Evolutionary conservation across 2,329 filamentous ascomycete species (phyloP).

Genomic region (Amesomyces nigricolor): DNA sequence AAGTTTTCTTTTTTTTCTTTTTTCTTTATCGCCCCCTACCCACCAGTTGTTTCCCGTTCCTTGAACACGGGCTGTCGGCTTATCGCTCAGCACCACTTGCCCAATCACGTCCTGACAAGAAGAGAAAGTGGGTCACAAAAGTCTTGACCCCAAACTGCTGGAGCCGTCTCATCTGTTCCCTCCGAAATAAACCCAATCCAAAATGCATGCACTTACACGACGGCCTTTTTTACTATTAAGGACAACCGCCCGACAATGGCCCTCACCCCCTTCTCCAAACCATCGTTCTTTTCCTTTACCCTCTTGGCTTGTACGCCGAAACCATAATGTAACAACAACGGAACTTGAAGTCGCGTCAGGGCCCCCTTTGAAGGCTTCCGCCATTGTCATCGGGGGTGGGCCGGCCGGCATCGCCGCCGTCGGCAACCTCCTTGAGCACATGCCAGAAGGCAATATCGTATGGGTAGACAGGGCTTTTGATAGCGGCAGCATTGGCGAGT

Average conservation of each 20-base stretch:
- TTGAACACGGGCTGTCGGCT: too few relatives aligned
- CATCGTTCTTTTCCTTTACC: background rate
- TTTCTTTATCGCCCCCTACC: too few relatives aligned
- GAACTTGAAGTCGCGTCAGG: background rate
- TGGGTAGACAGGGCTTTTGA: conserved; percentile 21
- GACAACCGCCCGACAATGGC: background rate
- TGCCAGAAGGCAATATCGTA: conserved; percentile 14
- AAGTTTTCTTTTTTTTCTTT: too few relatives aligned
- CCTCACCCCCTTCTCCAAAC: background rate
- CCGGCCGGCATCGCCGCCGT: conserved; percentile 24
- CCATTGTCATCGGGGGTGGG: conserved; percentile 22
- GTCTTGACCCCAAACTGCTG: too few relatives aligned
- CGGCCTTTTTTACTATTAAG: background rate
- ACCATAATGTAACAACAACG: background rate
- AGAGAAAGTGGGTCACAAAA: too few relatives aligned
- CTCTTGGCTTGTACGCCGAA: background rate
- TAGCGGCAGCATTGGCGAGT: conserved; percentile 16
- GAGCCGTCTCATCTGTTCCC: too few relatives aligned
- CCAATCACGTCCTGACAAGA: too few relatives aligned
- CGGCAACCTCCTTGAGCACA: conserved; percentile 18
- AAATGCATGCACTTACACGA: conserved; percentile 11
- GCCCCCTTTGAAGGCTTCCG: background rate
- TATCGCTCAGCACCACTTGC: too few relatives aligned
- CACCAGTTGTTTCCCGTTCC: too few relatives aligned
- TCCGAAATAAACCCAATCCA: background rate